phyloP scores from a whole-genome alignment of 176 grass and related monocot genomes.

The Ananas comosus region DNA sequence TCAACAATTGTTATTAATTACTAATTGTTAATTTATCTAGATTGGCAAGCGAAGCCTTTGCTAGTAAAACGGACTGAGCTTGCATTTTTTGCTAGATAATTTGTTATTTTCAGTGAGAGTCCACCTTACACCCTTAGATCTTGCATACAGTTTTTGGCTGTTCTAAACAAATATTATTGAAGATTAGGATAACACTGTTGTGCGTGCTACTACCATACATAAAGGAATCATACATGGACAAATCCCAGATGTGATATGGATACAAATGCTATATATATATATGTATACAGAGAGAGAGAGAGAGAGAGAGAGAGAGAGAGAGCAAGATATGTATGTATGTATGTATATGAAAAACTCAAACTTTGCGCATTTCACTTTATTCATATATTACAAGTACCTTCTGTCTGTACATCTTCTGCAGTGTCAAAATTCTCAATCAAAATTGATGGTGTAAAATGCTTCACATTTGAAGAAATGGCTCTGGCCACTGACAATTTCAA shows the following conservation, averaged over 20 bases:
- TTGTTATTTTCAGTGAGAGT: neutral
- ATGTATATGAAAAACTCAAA: too few species aligned
- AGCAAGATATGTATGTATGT: too few species aligned
- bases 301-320: too few species aligned
- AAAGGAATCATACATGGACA: too few species aligned
- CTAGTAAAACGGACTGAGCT: neutral
- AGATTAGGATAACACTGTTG: neutral
- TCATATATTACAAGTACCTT: neutral
- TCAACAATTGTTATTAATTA: too few species aligned
- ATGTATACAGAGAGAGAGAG: too few species aligned
- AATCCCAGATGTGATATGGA: too few species aligned
- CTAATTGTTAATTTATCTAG: neutral
- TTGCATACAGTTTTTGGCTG: neutral
- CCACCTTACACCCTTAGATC: neutral
- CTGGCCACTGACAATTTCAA: constrained; percentile 56
- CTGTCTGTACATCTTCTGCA: constrained; percentile 26
- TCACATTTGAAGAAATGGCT: constrained; percentile 80
- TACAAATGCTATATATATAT: too few species aligned
- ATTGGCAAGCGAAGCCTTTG: neutral
- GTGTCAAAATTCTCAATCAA: constrained; percentile 61
- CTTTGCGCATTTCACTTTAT: neutral
- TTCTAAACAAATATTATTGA: neutral
- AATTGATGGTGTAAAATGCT: constrained; percentile 67
- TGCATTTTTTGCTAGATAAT: neutral
- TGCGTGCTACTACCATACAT: neutral